phyloP scores from a whole-genome alignment of 192 early-diverging fungal species.

The Backusella morwellensis region DNA sequence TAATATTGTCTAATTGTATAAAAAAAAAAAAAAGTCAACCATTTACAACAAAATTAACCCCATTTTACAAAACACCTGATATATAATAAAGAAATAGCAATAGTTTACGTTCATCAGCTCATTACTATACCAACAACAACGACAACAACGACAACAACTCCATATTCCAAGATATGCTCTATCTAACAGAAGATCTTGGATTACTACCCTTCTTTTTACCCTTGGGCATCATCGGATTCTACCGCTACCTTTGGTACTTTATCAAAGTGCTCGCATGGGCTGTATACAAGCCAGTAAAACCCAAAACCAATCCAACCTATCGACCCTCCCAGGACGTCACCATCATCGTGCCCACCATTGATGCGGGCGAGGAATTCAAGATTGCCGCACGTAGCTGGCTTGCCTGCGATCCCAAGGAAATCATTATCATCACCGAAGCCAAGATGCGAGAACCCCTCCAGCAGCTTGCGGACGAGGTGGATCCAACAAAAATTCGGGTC shows the following conservation, averaged over 20 bases:
- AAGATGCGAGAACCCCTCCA: constrained; percentile 41
- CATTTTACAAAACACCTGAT: too few species aligned
- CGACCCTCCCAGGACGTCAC: constrained; percentile 50
- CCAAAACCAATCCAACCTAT: constrained; percentile 44
- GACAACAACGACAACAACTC: too few species aligned
- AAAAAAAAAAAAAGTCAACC: too few species aligned
- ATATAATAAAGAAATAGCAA: too few species aligned
- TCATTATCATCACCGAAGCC: constrained; percentile 55
- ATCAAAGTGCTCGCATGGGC: constrained; percentile 52
- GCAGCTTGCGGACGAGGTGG: constrained; percentile 42
- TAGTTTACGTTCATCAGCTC: too few species aligned
- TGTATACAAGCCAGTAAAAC: constrained; percentile 52
- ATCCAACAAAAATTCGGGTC: constrained; percentile 44
- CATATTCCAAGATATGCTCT: constrained; percentile 41
- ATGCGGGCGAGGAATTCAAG: constrained; percentile 61
- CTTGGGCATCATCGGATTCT: constrained; percentile 56
- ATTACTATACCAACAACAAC: too few species aligned
- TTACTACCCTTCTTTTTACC: constrained; percentile 55
- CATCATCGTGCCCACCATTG: constrained; percentile 61
- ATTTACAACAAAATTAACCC: too few species aligned
- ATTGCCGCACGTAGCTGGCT: constrained; percentile 55
- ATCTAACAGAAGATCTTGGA: constrained; percentile 49
- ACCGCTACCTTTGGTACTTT: constrained; percentile 59
- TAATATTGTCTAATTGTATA: too few species aligned
- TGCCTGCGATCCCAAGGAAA: constrained; percentile 46